Percentiles rank a stretch among this genome's conserved stretches.
Conservation (phyloP, 306 rosid genomes). For the Casuarina glauca region DNA sequence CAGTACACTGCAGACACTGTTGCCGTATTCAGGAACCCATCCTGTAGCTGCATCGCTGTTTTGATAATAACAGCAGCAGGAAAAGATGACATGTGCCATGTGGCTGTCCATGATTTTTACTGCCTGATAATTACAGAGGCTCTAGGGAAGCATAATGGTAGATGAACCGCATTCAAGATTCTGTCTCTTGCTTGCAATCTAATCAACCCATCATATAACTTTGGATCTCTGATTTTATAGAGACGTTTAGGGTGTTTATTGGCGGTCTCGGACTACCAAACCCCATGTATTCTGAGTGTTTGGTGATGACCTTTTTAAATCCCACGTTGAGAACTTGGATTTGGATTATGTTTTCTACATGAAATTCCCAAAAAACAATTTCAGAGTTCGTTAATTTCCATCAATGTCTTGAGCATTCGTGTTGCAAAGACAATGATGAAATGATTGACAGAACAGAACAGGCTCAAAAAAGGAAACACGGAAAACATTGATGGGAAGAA, state of each 20-base stretch:
- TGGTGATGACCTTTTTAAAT: too few species aligned
- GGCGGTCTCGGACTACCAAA: neutral
- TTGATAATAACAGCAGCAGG: neutral
- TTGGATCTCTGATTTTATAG: constrained; percentile 14
- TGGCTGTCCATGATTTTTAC: constrained; percentile 26
- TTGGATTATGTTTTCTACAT: too few species aligned
- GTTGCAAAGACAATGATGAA: too few species aligned
- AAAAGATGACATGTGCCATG: neutral
- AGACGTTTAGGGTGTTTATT: neutral
- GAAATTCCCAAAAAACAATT: too few species aligned
- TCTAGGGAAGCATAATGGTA: constrained; percentile 16
- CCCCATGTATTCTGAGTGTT: too few species aligned
- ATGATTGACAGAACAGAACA: too few species aligned
- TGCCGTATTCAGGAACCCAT: neutral
- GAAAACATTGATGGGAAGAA: constrained; percentile 38
- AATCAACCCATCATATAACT: constrained; percentile 33
- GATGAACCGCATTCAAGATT: constrained; percentile 10
- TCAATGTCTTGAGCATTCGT: too few species aligned
- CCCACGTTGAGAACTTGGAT: too few species aligned
- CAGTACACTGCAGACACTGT: too few species aligned
- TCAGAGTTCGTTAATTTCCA: too few species aligned
- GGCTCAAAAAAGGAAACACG: neutral
- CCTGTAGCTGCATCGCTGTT: neutral
- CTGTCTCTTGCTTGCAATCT: constrained; percentile 29
- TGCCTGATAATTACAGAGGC: constrained; percentile 10